Conservation (phyloP, 768 basidiomycete genomes). For the Kwoniella dendrophila region DNA sequence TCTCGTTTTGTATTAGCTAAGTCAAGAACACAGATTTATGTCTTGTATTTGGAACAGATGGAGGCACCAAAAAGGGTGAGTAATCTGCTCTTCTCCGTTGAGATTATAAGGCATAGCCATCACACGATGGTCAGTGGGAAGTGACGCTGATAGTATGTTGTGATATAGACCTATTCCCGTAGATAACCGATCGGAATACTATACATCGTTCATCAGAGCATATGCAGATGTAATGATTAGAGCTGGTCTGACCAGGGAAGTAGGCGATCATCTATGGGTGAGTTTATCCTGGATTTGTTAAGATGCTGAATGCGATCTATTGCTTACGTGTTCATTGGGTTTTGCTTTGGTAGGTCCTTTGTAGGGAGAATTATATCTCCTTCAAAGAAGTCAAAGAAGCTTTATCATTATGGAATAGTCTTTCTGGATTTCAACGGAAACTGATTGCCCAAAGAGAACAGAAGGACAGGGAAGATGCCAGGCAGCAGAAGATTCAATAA, state of each 20-base stretch:
- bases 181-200: constrained; percentile 4
- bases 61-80: constrained; percentile 35
- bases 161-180: constrained; percentile 21
- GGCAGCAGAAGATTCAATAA: background rate
- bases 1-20: constrained; percentile 14
- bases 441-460: background rate
- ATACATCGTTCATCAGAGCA: constrained; percentile 21
- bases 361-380: constrained; percentile 2
- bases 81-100: background rate
- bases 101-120: background rate
- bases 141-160: background rate
- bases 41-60: constrained; percentile 35
- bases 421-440: constrained; percentile 2
- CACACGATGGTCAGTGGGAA: background rate
- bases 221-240: constrained; percentile 29
- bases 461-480: background rate
- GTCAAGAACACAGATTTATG: constrained; percentile 22
- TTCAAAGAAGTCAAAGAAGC: background rate
- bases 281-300: constrained; percentile 8
- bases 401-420: constrained; percentile 8
- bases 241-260: constrained; percentile 20
- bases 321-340: background rate
- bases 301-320: background rate
- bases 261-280: constrained; percentile 21
- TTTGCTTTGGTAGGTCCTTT: constrained; percentile 8